phyloP scores from a whole-genome alignment of 2,329 filamentous ascomycete genomes.

The Diaporthe sp. region DNA sequence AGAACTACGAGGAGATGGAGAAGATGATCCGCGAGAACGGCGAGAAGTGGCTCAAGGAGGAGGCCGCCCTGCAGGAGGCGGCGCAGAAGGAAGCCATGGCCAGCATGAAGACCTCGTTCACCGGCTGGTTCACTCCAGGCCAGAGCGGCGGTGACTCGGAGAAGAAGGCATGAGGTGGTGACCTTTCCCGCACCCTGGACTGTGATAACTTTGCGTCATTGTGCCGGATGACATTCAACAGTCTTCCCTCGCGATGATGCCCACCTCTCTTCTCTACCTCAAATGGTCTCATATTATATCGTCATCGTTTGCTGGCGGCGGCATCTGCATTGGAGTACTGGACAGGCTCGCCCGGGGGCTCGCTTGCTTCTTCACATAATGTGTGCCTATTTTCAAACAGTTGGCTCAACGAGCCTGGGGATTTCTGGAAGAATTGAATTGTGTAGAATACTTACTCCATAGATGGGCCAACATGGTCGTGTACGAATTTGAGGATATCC shows the following conservation, averaged over 20 bases:
- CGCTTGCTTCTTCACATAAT: constrained; percentile 5
- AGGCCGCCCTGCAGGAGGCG: constrained; percentile 89
- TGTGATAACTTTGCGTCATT: neutral
- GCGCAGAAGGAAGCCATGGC: constrained; percentile 91
- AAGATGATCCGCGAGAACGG: constrained; percentile 93
- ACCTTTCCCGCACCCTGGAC: no score
- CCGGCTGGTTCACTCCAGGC: constrained; percentile 61
- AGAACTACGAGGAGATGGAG: constrained; percentile 90
- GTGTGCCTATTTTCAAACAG: neutral
- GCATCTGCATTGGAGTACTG: constrained; percentile 37
- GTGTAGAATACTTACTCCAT: constrained; percentile 29
- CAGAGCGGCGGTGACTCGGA: neutral
- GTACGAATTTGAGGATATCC: constrained; percentile 26
- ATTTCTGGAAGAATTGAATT: neutral
- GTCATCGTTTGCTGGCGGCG: constrained; percentile 13
- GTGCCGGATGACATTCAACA: neutral
- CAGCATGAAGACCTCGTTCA: constrained; percentile 87
- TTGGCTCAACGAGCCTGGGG: neutral
- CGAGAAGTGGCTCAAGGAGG: constrained; percentile 95
- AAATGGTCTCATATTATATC: neutral
- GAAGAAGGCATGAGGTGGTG: constrained; percentile 21
- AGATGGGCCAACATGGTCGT: constrained; percentile 19
- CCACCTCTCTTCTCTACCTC: constrained; percentile 12
- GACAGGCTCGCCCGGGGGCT: neutral
- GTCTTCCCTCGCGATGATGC: neutral